Evolutionary conservation across 2,329 filamentous ascomycete genomes (phyloP).

Genomic region (Colletotrichum lupini): DNA sequence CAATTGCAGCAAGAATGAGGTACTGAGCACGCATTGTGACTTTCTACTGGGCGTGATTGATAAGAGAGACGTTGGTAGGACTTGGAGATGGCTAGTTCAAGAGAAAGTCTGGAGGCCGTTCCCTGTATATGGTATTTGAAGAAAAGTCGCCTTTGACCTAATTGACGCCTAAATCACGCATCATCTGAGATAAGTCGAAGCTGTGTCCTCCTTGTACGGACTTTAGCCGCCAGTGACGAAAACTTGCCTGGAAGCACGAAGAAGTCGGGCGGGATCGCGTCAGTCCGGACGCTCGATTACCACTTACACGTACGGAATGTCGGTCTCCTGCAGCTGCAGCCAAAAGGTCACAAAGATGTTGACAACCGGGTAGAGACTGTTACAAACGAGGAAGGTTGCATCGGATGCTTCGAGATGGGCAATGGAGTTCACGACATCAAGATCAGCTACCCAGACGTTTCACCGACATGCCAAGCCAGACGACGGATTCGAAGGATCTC

Average conservation of each 20-base stretch:
- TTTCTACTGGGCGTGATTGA: background rate
- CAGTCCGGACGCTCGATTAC: background rate
- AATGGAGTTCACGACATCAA: background rate
- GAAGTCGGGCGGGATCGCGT: background rate
- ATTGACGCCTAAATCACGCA: background rate
- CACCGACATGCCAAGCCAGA: background rate
- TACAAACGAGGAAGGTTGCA: background rate
- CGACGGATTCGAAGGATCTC: conserved; percentile 1
- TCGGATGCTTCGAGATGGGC: background rate
- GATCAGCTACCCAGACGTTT: background rate
- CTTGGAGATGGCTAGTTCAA: background rate
- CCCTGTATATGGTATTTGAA: background rate
- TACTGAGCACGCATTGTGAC: conserved; percentile 11
- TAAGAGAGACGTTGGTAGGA: background rate
- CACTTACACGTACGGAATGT: background rate
- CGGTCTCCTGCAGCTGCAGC: background rate
- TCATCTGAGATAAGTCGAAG: background rate
- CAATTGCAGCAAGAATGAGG: background rate
- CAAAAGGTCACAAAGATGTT: background rate
- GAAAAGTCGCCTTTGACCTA: background rate
- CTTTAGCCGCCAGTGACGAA: background rate
- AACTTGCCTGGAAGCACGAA: background rate
- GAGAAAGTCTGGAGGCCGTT: background rate
- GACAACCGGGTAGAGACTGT: background rate
- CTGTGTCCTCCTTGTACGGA: background rate